These are phyloP conservation scores for Coelastrella sp. DNA, from an alignment of 139 green algal species.

Conservation along the genomic window DNA sequence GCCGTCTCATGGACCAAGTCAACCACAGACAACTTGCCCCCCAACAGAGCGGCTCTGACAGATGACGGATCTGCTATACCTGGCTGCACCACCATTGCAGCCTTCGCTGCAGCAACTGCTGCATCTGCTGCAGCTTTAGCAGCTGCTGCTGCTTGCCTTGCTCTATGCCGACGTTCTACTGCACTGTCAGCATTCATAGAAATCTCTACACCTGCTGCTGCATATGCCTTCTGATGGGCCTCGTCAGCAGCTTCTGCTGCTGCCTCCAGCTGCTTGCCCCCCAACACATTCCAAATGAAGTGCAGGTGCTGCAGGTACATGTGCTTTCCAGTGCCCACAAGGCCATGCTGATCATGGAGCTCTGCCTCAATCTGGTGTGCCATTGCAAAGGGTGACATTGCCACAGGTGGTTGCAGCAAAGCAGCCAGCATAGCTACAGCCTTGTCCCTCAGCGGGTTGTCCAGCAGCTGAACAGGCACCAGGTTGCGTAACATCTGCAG, in stretches of 20 bases:
- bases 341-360: conserved; percentile 15
- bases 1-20: conserved; percentile 25
- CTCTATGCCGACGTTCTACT: neutral
- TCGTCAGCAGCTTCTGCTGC: conserved; percentile 22
- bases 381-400: neutral
- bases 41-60: conserved; percentile 16
- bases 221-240: neutral
- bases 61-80: neutral
- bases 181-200: too few species aligned
- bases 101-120: neutral
- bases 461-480: conserved; percentile 1
- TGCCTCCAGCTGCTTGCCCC: conserved; percentile 3
- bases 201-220: too few species aligned
- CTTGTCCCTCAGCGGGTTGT: neutral
- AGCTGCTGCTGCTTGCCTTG: neutral
- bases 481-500: neutral
- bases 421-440: conserved; percentile 35
- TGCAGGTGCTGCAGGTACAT: conserved; percentile 40
- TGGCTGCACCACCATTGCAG: neutral
- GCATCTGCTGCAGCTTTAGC: neutral
- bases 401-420: conserved; percentile 28
- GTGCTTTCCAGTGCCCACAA: conserved; percentile 11
- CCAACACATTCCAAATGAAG: conserved; percentile 33
- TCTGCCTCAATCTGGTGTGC: conserved; percentile 21
- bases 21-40: neutral